phyloP scores from a whole-genome alignment of 2,329 filamentous ascomycete species.

The Arthroderma sp. region DNA sequence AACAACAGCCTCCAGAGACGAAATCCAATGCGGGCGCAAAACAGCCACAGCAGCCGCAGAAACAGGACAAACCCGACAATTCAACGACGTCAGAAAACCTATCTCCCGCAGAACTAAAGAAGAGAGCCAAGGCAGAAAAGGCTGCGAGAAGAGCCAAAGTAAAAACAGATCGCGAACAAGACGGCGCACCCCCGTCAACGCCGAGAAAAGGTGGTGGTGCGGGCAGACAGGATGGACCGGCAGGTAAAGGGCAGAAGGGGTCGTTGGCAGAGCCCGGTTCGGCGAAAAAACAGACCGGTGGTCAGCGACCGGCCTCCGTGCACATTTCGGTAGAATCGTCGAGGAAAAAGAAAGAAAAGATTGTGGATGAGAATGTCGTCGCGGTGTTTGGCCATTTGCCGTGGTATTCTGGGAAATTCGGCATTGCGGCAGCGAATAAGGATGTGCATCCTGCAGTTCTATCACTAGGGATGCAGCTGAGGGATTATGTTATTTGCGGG shows the following conservation, averaged over 20 bases:
- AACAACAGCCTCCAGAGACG: neutral
- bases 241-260: slow-evolving; percentile 16
- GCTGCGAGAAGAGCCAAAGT: slow-evolving; percentile 65
- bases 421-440: slow-evolving; percentile 47
- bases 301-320: slow-evolving; percentile 24
- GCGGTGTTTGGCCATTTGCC: slow-evolving; percentile 75
- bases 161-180: slow-evolving; percentile 37
- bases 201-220: slow-evolving; percentile 17
- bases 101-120: slow-evolving; percentile 63
- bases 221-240: slow-evolving; percentile 17
- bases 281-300: slow-evolving; percentile 6
- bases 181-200: slow-evolving; percentile 9
- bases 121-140: slow-evolving; percentile 81
- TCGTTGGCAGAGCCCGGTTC: slow-evolving; percentile 1
- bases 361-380: slow-evolving; percentile 49
- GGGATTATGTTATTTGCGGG: slow-evolving; percentile 74
- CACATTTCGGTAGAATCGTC: slow-evolving; percentile 25
- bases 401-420: slow-evolving; percentile 56
- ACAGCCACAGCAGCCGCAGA: neutral
- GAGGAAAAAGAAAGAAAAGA: slow-evolving; percentile 38
- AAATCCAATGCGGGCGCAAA: neutral
- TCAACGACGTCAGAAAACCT: slow-evolving; percentile 21
- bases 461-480: slow-evolving; percentile 78
- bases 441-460: slow-evolving; percentile 78
- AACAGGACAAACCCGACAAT: slow-evolving; percentile 1